Percentiles rank a stretch among this genome's conserved stretches.
These are phyloP conservation scores for Sporothrix inflata DNA, from an alignment of 2,329 filamentous ascomycete species.

Conservation along the genomic window DNA sequence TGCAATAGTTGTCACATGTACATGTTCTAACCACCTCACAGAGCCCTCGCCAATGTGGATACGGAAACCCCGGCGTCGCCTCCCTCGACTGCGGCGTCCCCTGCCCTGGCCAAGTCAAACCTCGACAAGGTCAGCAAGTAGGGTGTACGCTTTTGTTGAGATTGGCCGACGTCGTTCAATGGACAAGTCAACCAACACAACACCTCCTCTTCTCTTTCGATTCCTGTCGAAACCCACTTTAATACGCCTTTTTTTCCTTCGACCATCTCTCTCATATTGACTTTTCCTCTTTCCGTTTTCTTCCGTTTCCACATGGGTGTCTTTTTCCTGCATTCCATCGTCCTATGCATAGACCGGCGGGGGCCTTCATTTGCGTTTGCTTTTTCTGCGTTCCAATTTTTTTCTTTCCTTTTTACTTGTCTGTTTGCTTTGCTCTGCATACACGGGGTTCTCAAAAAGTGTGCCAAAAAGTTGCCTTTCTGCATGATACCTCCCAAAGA, in stretches of 20 bases:
- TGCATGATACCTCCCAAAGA: slow-evolving; percentile 54
- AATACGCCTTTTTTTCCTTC: slow-evolving; percentile 38
- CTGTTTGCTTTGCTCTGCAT: slow-evolving; percentile 28
- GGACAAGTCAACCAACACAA: background rate
- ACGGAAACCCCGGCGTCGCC: slow-evolving; percentile 69
- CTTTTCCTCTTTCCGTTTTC: slow-evolving; percentile 22
- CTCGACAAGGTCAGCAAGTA: slow-evolving; percentile 49
- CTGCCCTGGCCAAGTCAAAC: slow-evolving; percentile 65
- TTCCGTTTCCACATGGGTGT: slow-evolving; percentile 38
- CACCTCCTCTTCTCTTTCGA: slow-evolving; percentile 10
- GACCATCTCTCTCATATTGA: slow-evolving; percentile 26
- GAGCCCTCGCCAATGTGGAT: slow-evolving; percentile 64
- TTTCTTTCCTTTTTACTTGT: background rate
- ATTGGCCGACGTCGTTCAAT: slow-evolving; percentile 42
- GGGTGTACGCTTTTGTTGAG: slow-evolving; percentile 54
- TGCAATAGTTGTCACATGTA: background rate
- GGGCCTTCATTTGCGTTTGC: slow-evolving; percentile 14
- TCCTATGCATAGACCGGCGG: slow-evolving; percentile 51
- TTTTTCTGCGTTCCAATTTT: background rate
- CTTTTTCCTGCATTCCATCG: slow-evolving; percentile 39
- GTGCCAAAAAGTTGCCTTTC: slow-evolving; percentile 52
- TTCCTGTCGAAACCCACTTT: background rate
- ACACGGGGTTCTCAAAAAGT: slow-evolving; percentile 49
- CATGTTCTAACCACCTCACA: slow-evolving; percentile 37
- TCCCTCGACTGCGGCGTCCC: slow-evolving; percentile 69